phyloP scores from a whole-genome alignment of 306 rosid genomes.

The Acacia crassicarpa region DNA sequence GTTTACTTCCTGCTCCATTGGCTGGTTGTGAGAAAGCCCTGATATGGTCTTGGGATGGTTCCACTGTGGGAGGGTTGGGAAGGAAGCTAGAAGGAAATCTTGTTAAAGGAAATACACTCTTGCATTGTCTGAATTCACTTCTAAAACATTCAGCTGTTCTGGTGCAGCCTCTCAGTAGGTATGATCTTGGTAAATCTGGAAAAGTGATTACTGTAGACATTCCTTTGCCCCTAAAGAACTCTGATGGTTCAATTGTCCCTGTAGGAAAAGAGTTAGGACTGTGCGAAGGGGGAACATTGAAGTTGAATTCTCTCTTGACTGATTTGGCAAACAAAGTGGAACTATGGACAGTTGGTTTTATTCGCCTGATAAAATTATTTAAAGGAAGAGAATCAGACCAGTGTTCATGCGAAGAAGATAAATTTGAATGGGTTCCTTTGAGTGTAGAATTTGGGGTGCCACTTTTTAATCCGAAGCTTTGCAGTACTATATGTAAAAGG shows the following conservation, averaged over 20 bases:
- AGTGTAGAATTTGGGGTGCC: slow-evolving; percentile 93
- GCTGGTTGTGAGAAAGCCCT: slow-evolving; percentile 94
- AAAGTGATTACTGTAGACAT: slow-evolving; percentile 71
- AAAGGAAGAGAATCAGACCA: slow-evolving; percentile 53
- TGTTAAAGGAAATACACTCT: slow-evolving; percentile 80
- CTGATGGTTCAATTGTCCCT: slow-evolving; percentile 51
- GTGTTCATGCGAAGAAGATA: slow-evolving; percentile 40
- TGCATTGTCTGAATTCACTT: slow-evolving; percentile 88
- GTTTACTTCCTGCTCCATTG: slow-evolving; percentile 94
- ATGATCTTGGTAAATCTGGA: slow-evolving; percentile 73
- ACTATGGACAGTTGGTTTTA: slow-evolving; percentile 83
- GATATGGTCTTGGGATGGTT: slow-evolving; percentile 95
- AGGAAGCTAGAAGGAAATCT: slow-evolving; percentile 77
- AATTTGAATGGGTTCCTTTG: slow-evolving; percentile 92
- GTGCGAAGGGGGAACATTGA: too few relatives aligned
- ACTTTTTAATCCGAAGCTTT: slow-evolving; percentile 81
- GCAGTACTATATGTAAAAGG: slow-evolving; percentile 72
- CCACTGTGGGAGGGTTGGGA: slow-evolving; percentile 82
- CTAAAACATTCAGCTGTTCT: slow-evolving; percentile 80
- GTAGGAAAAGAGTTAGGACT: too few relatives aligned
- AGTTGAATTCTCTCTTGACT: slow-evolving; percentile 61
- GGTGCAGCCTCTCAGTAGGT: slow-evolving; percentile 72
- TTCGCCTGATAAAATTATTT: slow-evolving; percentile 70
- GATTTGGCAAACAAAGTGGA: slow-evolving; percentile 64
- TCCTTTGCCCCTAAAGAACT: slow-evolving; percentile 87